Evolutionary conservation across 345 rosid genomes (phyloP), one percentile per base, ranked within the genome.

Genomic region (Crucihimalaya himalaica): DNA sequence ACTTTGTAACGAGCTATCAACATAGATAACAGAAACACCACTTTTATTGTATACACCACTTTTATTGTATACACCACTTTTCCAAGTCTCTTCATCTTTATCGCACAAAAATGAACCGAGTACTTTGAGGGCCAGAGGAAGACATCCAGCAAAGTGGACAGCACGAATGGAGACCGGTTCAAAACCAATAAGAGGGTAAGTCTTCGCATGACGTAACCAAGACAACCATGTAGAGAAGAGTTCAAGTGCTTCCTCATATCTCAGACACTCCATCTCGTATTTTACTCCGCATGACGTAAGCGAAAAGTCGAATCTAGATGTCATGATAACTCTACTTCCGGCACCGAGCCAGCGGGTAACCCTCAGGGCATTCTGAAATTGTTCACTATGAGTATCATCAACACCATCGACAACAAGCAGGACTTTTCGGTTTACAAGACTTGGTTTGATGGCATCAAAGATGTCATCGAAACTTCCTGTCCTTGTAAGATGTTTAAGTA

Each of bases 301-400:
- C 12, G 8, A 32, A 61, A 12, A 5, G 5, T 76, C 20, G 40
- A 4, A 4, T 0, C 28, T 19, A 0, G 63, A 10, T 57, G 68
- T 71, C 43, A 62, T 27, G 18, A 62, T 65, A 18, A 65, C 57
- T 48, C 72, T 53, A 53, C 62, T 40, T 25, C 58, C 58, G 3
- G 51, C 11, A 56, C 78, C 71, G 0, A 51, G 42, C 65, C 65
- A 73, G 2, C 11, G 28, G 1, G 31, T 0, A 64, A 32, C 25
- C 16, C 46, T 28, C 0, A 46, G 0, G 37, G 16, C 32, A 23
- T 1, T 32, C 39, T 53, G 13, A 4, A 37, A 16, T 12, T 51
- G 21, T 4, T 40, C 15, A 19, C 5, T 46, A 1, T 12, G 0
- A 29, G n/a, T 20, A 8, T 4, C 1, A 25, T 67, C 37, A 2